Percentiles rank a stretch among this genome's conserved stretches.
Evolutionary conservation across 225 moss, liverwort and hornwort species (phyloP).

Genomic region (Marchantia paleacea): DNA sequence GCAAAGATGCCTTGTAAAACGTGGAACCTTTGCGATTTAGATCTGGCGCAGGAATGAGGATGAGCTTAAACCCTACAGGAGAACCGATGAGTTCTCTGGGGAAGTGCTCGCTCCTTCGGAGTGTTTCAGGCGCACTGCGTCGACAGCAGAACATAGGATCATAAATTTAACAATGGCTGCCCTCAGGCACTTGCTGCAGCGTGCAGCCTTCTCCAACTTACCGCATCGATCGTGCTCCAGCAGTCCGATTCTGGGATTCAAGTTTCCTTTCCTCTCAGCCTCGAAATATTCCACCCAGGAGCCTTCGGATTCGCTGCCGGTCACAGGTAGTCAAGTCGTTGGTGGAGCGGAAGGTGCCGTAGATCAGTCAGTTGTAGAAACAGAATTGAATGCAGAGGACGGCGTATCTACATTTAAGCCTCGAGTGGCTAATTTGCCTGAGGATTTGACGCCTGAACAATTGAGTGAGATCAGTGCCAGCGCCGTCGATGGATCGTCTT

Average conservation of each 20-base stretch:
- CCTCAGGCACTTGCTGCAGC: slow-evolving; percentile 11
- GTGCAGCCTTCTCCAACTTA: not conserved
- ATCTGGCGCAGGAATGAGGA: not conserved
- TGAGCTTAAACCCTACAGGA: not conserved
- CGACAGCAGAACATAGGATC: not conserved
- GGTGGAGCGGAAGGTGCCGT: slow-evolving; percentile 16
- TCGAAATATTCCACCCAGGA: slow-evolving; percentile 14
- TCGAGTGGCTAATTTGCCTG: slow-evolving; percentile 88
- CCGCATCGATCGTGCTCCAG: not conserved
- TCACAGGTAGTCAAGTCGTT: slow-evolving; percentile 6
- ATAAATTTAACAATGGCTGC: slow-evolving; percentile 14
- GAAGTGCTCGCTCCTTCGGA: not conserved
- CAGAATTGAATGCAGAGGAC: not conserved
- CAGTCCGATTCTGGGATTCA: not conserved
- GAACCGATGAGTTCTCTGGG: not conserved
- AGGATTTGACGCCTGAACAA: slow-evolving; percentile 58
- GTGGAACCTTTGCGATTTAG: not conserved
- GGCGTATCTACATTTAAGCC: slow-evolving; percentile 25
- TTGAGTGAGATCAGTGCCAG: slow-evolving; percentile 20
- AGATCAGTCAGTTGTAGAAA: not conserved
- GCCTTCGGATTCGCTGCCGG: slow-evolving; percentile 8
- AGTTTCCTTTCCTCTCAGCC: slow-evolving; percentile 18
- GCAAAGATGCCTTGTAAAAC: not conserved
- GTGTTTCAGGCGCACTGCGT: not conserved
- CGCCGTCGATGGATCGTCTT: not conserved